Conservation (phyloP, 192 early-diverging fungal genomes). For the Haplosporangium gracile region DNA sequence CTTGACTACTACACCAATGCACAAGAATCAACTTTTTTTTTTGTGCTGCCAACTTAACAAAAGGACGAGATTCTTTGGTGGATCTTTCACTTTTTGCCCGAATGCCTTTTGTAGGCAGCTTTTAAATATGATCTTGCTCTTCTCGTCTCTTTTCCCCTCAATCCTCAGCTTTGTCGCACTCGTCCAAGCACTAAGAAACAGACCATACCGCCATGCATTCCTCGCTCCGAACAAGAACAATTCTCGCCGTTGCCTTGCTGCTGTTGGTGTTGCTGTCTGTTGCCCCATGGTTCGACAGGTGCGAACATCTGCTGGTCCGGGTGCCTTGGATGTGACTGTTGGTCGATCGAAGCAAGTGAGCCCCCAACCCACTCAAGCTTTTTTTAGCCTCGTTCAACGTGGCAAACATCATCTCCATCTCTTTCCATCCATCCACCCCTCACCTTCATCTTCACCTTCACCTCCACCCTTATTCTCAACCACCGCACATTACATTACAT, state of each 20-base stretch:
- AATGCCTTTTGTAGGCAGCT: background rate
- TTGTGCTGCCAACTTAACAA: background rate
- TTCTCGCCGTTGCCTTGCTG: background rate
- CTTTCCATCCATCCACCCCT: background rate
- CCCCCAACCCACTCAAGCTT: background rate
- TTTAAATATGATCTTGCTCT: background rate
- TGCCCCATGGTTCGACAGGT: background rate
- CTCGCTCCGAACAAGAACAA: background rate
- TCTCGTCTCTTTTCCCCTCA: background rate
- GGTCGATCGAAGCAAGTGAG: background rate
- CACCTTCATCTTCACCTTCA: background rate
- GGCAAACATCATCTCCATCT: background rate
- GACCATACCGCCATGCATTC: background rate
- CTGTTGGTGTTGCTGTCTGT: background rate
- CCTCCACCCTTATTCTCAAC: background rate
- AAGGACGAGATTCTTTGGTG: background rate
- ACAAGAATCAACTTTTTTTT: background rate
- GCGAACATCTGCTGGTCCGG: too few species aligned
- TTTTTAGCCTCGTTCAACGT: background rate
- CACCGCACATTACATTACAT: background rate
- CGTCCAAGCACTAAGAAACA: background rate
- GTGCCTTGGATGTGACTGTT: background rate
- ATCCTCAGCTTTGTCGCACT: background rate
- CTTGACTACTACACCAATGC: background rate
- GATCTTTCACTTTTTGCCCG: background rate